Conservation (phyloP, 2,329 filamentous ascomycete genomes). For the Stagonosporopsis rhizophila region DNA sequence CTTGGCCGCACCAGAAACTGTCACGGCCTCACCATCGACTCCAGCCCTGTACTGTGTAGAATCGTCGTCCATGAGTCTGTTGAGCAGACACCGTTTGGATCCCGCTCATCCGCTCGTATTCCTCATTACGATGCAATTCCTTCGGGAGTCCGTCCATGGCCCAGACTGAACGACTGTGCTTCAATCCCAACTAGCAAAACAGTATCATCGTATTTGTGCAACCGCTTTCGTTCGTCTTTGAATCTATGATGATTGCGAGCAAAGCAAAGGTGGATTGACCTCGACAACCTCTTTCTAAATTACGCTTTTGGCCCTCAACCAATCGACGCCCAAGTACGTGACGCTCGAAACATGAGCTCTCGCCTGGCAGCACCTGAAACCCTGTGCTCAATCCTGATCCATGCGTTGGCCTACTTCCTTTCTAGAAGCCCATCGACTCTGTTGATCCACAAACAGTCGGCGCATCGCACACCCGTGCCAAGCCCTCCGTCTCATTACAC, state of each 20-base stretch:
- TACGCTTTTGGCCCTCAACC: background rate
- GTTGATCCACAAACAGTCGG: background rate
- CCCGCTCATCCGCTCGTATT: conserved; percentile 15
- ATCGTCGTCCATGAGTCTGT: no score
- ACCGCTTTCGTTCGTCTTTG: background rate
- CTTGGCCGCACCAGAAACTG: no score
- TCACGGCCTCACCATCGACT: no score
- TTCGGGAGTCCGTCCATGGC: background rate
- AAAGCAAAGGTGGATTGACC: background rate
- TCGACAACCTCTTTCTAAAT: background rate
- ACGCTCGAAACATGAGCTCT: background rate
- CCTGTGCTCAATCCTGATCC: background rate
- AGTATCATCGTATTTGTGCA: background rate
- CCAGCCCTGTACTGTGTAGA: no score
- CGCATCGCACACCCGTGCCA: conserved; percentile 24
- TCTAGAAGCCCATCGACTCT: conserved; percentile 3
- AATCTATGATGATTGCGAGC: background rate
- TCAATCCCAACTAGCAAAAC: background rate
- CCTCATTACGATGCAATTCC: conserved; percentile 2
- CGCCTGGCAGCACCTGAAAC: conserved; percentile 10
- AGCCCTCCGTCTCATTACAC: conserved; percentile 30
- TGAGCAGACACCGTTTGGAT: no score
- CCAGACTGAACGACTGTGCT: conserved; percentile 7
- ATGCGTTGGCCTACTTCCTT: conserved; percentile 9
- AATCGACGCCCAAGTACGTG: background rate